Conservation (phyloP, 768 basidiomycete genomes). For the Pleurotus cornucopiae region DNA sequence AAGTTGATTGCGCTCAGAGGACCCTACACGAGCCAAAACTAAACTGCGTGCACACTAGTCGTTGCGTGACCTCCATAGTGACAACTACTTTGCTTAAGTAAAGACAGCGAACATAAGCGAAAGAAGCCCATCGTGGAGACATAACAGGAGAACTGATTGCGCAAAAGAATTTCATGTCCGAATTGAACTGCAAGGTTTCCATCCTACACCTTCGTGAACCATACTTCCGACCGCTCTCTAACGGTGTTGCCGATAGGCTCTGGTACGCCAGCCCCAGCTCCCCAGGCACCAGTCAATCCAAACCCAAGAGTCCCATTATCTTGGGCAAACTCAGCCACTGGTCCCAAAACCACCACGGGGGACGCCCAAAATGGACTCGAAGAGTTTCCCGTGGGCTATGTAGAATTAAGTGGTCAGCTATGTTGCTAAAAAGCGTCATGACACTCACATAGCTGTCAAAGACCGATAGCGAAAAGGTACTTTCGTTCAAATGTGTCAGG, state of each 20-base stretch:
- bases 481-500: constrained; percentile 20
- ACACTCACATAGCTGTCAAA: constrained; percentile 15
- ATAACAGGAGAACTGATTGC: too few relatives aligned
- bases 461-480: constrained; percentile 16
- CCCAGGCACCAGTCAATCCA: constrained; percentile 17
- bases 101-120: too few relatives aligned
- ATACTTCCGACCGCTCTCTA: constrained; percentile 21
- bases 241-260: constrained; percentile 13
- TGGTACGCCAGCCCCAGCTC: constrained; percentile 14
- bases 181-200: too few relatives aligned
- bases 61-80: too few relatives aligned
- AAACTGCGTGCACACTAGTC: too few relatives aligned
- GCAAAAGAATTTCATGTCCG: too few relatives aligned
- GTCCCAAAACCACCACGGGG: not conserved
- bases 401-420: not conserved
- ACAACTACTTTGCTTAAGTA: too few relatives aligned
- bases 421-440: not conserved
- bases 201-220: constrained; percentile 16
- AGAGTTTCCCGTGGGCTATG: constrained; percentile 16
- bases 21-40: too few relatives aligned
- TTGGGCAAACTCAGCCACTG: constrained; percentile 14
- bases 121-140: too few relatives aligned
- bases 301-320: constrained; percentile 12
- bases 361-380: constrained; percentile 18
- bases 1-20: too few relatives aligned